phyloP scores from a whole-genome alignment of 1,284 basidiomycete species.

The Polyporus tsugae region DNA sequence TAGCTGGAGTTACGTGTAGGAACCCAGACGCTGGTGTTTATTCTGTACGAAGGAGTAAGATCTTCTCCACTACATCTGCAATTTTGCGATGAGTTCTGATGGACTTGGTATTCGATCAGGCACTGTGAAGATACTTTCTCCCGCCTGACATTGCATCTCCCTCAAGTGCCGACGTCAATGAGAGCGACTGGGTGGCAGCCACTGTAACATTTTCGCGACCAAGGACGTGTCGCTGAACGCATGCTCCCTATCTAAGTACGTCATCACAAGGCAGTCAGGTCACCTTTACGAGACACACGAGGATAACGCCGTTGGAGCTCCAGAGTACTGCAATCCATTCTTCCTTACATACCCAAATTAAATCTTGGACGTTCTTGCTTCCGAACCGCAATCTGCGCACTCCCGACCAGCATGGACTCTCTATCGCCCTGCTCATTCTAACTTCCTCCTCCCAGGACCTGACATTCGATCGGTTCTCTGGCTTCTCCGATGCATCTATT shows the following conservation, averaged over 20 bases:
- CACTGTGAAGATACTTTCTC: background rate
- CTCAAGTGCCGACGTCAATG: background rate
- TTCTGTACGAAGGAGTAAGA: background rate
- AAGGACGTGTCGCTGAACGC: background rate
- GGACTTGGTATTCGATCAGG: background rate
- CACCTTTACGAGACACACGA: background rate
- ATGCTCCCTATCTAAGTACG: background rate
- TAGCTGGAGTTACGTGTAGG: background rate
- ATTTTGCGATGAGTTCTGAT: background rate
- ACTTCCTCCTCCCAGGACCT: background rate
- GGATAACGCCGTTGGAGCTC: background rate
- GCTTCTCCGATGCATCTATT: background rate
- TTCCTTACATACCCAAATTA: background rate
- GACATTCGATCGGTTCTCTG: background rate
- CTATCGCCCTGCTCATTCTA: conserved; percentile 5
- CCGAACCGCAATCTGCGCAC: background rate
- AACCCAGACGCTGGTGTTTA: background rate
- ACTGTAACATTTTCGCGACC: background rate
- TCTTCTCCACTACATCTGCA: background rate
- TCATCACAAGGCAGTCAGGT: background rate
- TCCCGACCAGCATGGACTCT: background rate
- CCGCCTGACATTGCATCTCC: background rate
- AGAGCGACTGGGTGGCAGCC: background rate
- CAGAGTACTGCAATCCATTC: background rate
- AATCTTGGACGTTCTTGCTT: conserved; percentile 2